Evolutionary conservation across 306 rosid genomes (phyloP).

Genomic region (Delonix regia): DNA sequence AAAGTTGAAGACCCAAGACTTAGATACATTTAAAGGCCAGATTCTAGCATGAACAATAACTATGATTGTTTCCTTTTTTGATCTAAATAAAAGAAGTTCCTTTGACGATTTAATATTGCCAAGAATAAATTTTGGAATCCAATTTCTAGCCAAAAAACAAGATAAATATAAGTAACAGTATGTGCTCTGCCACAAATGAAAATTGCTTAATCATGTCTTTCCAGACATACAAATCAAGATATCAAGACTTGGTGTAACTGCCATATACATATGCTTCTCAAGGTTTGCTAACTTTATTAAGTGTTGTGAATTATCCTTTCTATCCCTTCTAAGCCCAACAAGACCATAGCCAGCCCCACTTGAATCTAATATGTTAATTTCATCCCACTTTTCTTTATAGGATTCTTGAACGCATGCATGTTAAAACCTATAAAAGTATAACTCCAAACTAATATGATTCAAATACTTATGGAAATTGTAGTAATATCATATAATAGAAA

Average conservation of each 20-base stretch:
- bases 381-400: slow-evolving; percentile 47
- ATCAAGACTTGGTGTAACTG: slow-evolving; percentile 45
- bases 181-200: no score
- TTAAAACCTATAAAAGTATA: no score
- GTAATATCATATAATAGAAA: slow-evolving; percentile 41
- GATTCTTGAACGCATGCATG: slow-evolving; percentile 49
- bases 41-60: no score
- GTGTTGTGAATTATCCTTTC: slow-evolving; percentile 34
- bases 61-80: no score
- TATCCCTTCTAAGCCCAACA: slow-evolving; percentile 17
- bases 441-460: no score
- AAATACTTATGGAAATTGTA: no score
- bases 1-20: neutral
- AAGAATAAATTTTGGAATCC: no score
- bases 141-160: no score
- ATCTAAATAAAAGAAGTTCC: no score
- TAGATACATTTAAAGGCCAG: neutral
- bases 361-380: slow-evolving; percentile 30
- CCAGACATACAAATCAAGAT: slow-evolving; percentile 53
- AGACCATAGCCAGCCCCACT: slow-evolving; percentile 32
- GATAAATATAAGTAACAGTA: no score
- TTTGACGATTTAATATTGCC: no score
- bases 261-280: slow-evolving; percentile 49
- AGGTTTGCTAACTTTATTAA: slow-evolving; percentile 40
- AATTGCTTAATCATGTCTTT: slow-evolving; percentile 1